Evolutionary conservation across 371 early-diverging fungal genomes (phyloP).

Genomic region (Syncephalastrum contaminatum): DNA sequence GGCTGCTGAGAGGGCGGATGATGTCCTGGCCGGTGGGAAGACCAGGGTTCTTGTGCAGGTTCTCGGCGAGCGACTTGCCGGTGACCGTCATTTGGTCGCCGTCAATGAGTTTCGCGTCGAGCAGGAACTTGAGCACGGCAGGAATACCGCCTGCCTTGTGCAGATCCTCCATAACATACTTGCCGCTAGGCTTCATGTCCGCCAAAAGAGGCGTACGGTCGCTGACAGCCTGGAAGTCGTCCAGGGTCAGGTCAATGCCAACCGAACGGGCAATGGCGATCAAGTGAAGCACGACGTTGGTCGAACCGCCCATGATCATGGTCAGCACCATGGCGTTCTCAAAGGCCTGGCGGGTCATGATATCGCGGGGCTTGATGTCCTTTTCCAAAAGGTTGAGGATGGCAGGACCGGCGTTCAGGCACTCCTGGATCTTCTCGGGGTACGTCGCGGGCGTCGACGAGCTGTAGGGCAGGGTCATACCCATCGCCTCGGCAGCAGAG

Average conservation of each 20-base stretch:
- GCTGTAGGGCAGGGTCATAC: slow-evolving; percentile 92
- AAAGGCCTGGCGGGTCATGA: slow-evolving; percentile 92
- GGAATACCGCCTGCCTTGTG: slow-evolving; percentile 90
- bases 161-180: slow-evolving; percentile 94
- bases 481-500: slow-evolving; percentile 94
- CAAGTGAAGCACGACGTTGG: slow-evolving; percentile 95
- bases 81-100: slow-evolving; percentile 92
- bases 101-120: slow-evolving; percentile 75
- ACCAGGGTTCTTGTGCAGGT: slow-evolving; percentile 71
- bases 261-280: slow-evolving; percentile 90
- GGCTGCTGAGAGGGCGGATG: slow-evolving; percentile 62
- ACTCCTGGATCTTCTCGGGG: slow-evolving; percentile 86
- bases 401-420: slow-evolving; percentile 76
- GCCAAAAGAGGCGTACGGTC: slow-evolving; percentile 92
- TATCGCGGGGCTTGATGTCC: slow-evolving; percentile 90
- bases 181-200: slow-evolving; percentile 95
- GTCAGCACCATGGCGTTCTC: slow-evolving; percentile 92
- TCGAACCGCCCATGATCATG: slow-evolving; percentile 94
- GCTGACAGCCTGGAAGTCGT: slow-evolving; percentile 90
- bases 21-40: slow-evolving; percentile 68
- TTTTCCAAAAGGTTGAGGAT: slow-evolving; percentile 83
- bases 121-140: slow-evolving; percentile 81
- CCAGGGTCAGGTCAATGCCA: slow-evolving; percentile 75
- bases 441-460: slow-evolving; percentile 88
- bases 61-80: slow-evolving; percentile 91